A percentile compares a stretch with the other conserved stretches of the same genome.
Evolutionary conservation across 441 rosid species (phyloP).

Genomic region (Lepidium campestre): DNA sequence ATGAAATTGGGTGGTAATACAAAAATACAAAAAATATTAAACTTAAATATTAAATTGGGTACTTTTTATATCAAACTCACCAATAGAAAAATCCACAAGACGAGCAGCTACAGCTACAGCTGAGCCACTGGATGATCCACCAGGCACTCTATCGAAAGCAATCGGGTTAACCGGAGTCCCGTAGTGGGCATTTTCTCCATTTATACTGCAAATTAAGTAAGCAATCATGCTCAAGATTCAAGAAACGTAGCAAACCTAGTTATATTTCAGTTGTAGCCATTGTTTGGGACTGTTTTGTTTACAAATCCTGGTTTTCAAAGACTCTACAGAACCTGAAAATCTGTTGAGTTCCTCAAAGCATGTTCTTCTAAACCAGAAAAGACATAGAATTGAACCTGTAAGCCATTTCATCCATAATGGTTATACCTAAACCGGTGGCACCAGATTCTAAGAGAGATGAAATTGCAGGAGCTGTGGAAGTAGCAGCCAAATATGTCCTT

Average conservation of each 20-base stretch:
- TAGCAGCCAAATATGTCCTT: slow-evolving; percentile 71
- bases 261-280: not conserved
- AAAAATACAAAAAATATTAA: too few relatives aligned
- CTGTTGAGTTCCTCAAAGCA: not conserved
- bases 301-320: not conserved
- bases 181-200: slow-evolving; percentile 85
- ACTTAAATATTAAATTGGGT: too few relatives aligned
- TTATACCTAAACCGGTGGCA: slow-evolving; percentile 66
- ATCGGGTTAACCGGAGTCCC: slow-evolving; percentile 91
- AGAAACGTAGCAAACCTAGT: slow-evolving; percentile 2
- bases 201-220: slow-evolving; percentile 46
- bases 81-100: slow-evolving; percentile 85
- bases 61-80: too few relatives aligned
- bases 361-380: not conserved
- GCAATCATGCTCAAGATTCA: not conserved
- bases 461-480: slow-evolving; percentile 66
- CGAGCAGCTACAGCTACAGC: slow-evolving; percentile 85
- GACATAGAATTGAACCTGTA: slow-evolving; percentile 37
- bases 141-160: slow-evolving; percentile 74
- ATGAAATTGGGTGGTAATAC: too few relatives aligned
- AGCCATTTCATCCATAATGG: slow-evolving; percentile 98
- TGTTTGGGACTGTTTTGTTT: not conserved
- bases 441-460: slow-evolving; percentile 60
- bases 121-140: slow-evolving; percentile 98
- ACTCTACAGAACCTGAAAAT: not conserved